Evolutionary conservation across 345 rosid species (phyloP).

Genomic region (Gossypium rotundifolium): DNA sequence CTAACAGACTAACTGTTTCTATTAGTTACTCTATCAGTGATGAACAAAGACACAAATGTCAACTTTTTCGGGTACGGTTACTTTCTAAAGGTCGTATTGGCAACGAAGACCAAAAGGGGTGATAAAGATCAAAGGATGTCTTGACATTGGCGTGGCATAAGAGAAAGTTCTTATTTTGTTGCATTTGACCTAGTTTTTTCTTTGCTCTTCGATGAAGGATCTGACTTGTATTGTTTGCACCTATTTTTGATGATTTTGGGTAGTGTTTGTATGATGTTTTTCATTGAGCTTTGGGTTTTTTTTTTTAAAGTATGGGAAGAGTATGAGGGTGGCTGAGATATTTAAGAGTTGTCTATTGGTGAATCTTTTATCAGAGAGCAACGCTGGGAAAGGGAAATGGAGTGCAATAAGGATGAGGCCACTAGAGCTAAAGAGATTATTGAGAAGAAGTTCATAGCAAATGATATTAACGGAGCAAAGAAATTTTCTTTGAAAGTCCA

Average conservation of each 20-base stretch:
- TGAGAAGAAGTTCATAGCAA: slow-evolving; percentile 47
- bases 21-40: no score
- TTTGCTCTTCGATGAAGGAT: neutral
- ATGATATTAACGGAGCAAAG: slow-evolving; percentile 52
- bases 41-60: no score
- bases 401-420: slow-evolving; percentile 69
- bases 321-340: neutral
- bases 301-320: neutral
- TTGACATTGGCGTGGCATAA: no score
- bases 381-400: slow-evolving; percentile 1
- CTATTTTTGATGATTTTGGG: slow-evolving; percentile 9
- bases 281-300: neutral
- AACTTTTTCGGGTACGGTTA: no score
- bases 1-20: no score
- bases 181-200: neutral
- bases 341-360: neutral
- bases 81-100: no score
- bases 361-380: neutral
- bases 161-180: neutral
- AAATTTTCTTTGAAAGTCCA: slow-evolving; percentile 68
- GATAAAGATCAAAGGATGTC: no score
- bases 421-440: slow-evolving; percentile 57
- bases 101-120: no score
- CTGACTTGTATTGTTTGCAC: neutral
- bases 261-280: neutral